Evolutionary conservation across 768 basidiomycete genomes (phyloP).

Genomic region (Favolaschia claudopus): DNA sequence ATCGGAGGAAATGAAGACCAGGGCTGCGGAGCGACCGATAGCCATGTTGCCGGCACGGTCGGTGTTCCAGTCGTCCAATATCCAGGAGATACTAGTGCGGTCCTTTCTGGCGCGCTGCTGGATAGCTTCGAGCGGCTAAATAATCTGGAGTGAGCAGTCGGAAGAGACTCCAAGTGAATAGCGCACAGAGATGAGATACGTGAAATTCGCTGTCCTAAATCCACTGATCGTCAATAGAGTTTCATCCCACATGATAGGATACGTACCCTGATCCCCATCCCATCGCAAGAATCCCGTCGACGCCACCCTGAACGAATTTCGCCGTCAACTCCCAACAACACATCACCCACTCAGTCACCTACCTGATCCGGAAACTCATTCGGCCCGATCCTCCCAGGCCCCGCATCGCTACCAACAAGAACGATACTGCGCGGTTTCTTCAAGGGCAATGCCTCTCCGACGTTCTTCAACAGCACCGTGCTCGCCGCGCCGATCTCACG

Average conservation of each 20-base stretch:
- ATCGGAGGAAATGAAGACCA: conserved; percentile 85
- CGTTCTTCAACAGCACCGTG: conserved; percentile 81
- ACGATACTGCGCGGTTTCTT: conserved; percentile 64
- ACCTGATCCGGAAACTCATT: conserved; percentile 72
- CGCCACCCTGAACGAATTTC: conserved; percentile 62
- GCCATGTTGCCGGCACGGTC: conserved; percentile 55
- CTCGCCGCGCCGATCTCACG: conserved; percentile 78
- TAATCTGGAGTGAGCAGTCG: not conserved
- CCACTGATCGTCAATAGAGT: not conserved
- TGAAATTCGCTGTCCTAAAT: conserved; percentile 70
- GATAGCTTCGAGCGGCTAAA: conserved; percentile 81
- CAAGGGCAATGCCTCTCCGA: conserved; percentile 61
- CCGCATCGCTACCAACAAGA: conserved; percentile 70
- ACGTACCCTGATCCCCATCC: conserved; percentile 87
- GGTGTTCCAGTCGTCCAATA: conserved; percentile 75
- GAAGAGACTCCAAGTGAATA: not conserved
- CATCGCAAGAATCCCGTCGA: conserved; percentile 82
- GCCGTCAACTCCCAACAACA: too few species aligned
- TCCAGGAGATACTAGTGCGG: conserved; percentile 71
- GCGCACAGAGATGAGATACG: conserved; percentile 78
- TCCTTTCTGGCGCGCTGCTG: conserved; percentile 74
- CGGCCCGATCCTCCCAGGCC: conserved; percentile 69
- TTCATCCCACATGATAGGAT: not conserved
- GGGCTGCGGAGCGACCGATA: conserved; percentile 62
- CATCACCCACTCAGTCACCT: not conserved